Conservation (phyloP, 306 rosid species). For the Quercus cerris region DNA sequence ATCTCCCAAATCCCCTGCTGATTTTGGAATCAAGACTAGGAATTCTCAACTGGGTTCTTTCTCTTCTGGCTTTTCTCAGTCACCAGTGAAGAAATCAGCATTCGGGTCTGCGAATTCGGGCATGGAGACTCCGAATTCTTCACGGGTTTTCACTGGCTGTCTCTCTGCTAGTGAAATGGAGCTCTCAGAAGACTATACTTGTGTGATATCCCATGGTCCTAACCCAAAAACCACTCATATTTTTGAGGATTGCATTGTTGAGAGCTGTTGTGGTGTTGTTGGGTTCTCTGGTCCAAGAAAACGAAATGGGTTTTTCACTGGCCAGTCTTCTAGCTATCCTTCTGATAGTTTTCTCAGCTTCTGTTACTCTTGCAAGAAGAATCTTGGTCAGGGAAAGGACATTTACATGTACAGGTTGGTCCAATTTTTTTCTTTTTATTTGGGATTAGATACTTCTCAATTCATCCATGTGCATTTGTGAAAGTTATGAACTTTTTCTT, state of each 20-base stretch:
- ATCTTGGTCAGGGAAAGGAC: conserved; percentile 69
- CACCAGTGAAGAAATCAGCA: conserved; percentile 37
- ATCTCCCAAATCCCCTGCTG: conserved; percentile 29
- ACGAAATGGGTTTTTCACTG: conserved; percentile 13
- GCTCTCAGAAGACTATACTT: conserved; percentile 85
- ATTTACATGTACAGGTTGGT: conserved; percentile 93
- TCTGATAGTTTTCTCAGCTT: conserved; percentile 60
- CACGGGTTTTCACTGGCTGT: conserved; percentile 37
- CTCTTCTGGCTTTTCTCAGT: conserved; percentile 29
- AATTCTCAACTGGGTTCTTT: conserved; percentile 43
- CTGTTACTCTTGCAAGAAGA: conserved; percentile 74
- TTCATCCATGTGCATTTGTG: not conserved
- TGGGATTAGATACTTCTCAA: not conserved
- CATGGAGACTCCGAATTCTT: conserved; percentile 24
- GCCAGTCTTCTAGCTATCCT: conserved; percentile 24
- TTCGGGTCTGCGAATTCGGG: conserved; percentile 26
- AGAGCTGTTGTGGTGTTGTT: conserved; percentile 46
- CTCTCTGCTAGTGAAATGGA: conserved; percentile 73
- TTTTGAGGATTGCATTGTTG: conserved; percentile 65
- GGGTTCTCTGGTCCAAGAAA: conserved; percentile 34
- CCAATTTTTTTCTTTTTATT: not conserved
- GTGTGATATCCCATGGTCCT: conserved; percentile 74
- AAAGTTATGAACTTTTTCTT: not conserved
- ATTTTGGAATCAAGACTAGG: conserved; percentile 31
- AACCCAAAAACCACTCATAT: conserved; percentile 82